Evolutionary conservation across 2,329 filamentous ascomycete genomes (phyloP).

Genomic region (Ophiocordyceps camponoti-floridani): DNA sequence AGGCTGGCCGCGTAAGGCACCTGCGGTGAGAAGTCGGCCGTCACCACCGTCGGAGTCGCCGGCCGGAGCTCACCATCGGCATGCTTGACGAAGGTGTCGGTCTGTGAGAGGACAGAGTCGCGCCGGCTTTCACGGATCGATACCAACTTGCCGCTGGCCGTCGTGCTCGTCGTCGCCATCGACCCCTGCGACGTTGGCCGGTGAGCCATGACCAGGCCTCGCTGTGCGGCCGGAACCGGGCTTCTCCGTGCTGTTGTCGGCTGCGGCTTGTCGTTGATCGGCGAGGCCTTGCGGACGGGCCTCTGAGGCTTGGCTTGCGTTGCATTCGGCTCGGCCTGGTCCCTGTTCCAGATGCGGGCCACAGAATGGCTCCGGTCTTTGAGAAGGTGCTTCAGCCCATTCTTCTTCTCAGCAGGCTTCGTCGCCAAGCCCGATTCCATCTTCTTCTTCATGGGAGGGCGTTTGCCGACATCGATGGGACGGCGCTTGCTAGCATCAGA

Average conservation of each 20-base stretch:
- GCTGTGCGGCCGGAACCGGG: not conserved
- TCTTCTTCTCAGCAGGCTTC: constrained; percentile 8
- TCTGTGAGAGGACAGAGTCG: constrained; percentile 36
- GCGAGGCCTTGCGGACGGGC: constrained; percentile 8
- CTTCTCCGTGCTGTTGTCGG: constrained; percentile 3
- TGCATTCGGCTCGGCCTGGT: constrained; percentile 12
- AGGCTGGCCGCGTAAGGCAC: constrained; percentile 30
- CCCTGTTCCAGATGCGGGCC: constrained; percentile 30
- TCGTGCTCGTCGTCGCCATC: constrained; percentile 19
- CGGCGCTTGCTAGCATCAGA: not conserved
- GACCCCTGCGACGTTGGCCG: constrained; percentile 12
- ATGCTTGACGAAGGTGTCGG: constrained; percentile 35
- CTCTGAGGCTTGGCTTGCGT: constrained; percentile 6
- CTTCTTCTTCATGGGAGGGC: constrained; percentile 12
- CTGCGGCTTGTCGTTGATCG: constrained; percentile 1
- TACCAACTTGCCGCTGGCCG: constrained; percentile 25
- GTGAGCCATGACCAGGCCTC: constrained; percentile 2
- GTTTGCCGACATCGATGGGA: constrained; percentile 1
- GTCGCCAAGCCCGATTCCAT: constrained; percentile 6
- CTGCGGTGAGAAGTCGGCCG: constrained; percentile 9
- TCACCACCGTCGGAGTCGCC: constrained; percentile 21
- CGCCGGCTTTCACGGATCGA: constrained; percentile 31
- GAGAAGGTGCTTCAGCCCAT: constrained; percentile 25
- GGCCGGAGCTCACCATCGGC: constrained; percentile 24
- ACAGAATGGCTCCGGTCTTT: constrained; percentile 29